Base-by-base conservation (phyloP, 2,329 filamentous ascomycete species). In the Fusarium nygamai region DNA sequence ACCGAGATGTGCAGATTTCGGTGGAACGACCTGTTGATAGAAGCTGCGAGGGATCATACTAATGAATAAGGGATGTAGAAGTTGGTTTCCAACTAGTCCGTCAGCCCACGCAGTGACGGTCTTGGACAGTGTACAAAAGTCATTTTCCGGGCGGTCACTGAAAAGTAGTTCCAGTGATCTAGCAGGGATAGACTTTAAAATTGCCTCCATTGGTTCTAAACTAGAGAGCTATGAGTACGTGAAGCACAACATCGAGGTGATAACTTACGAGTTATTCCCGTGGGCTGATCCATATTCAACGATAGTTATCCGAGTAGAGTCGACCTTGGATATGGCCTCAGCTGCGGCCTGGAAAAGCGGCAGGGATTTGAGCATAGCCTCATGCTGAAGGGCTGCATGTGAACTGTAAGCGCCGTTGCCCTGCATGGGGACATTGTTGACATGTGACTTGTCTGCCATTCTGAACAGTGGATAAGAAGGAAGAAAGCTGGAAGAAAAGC, bases 1-100 rank as follows among this genome's bases (percentile, higher is more conserved):
- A 13, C 60, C 50, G 3, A 62, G 33, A 8, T 62, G 60, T 6
- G 60, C 33, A 19, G 39, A 57, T 5, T 43, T 27, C 14, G 24
- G 39, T 6, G 60, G 39, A 19, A 62, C 7, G 12, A 62, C 39
- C 13, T 31, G 41, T 12, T 24, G 24, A n/a, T 62, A 62, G 20
- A 62, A 62, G 10, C 53, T 62, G 16, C 60, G 50, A 27, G 60
- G 60, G 11, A 62, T n/a, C 50, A 62, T 62, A 13, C 60, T 31
- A 17, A 46, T 5, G 10, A 57, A 62, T 3, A 62, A 20, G 0
- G 12, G 4, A 20, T 57, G 27, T 1, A 22, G 13, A 12, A 27
- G 31, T 6, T 38, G 33, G 6, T 1, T 20, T 20, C 16, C 43
- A 12, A 44, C n/a, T 22, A 31, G 6, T 62, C 24, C 22, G 1